Conservation (phyloP, 805 yeast genomes). For the Brettanomyces naardenensis region DNA sequence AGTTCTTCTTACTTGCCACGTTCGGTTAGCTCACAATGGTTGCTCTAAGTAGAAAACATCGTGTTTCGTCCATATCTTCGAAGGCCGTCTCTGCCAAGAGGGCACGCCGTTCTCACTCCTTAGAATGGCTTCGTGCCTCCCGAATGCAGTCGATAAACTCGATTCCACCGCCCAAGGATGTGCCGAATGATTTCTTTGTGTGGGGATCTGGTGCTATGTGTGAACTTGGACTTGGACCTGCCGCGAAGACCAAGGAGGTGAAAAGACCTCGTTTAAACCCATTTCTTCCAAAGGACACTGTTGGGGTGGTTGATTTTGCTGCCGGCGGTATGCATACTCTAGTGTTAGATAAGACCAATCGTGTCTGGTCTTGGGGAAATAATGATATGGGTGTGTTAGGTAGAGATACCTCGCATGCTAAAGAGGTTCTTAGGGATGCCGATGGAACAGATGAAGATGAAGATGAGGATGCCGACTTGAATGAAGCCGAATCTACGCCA, state of each 20-base stretch:
- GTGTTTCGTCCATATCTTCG: neutral
- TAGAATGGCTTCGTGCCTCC: constrained; percentile 41
- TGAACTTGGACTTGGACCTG: constrained; percentile 95
- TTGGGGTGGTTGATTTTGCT: constrained; percentile 75
- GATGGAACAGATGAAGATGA: constrained; percentile 56
- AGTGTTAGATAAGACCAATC: constrained; percentile 68
- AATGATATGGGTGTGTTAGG: constrained; percentile 91
- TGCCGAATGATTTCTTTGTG: constrained; percentile 69
- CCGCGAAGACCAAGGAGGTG: constrained; percentile 84
- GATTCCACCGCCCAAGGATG: constrained; percentile 28
- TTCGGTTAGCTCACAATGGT: too few relatives aligned
- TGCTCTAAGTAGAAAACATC: neutral
- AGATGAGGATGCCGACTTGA: constrained; percentile 78
- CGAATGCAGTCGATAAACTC: constrained; percentile 40
- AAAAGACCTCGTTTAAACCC: constrained; percentile 94
- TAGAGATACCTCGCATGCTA: constrained; percentile 62
- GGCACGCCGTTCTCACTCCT: constrained; percentile 28
- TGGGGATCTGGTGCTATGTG: constrained; percentile 99
- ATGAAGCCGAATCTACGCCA: constrained; percentile 87
- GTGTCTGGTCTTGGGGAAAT: constrained; percentile 98
- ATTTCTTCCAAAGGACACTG: constrained; percentile 50
- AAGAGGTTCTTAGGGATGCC: constrained; percentile 54
- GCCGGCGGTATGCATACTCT: constrained; percentile 95
- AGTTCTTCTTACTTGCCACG: too few relatives aligned
- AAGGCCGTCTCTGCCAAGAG: constrained; percentile 19